Evolutionary conservation across 1,139 yeast species (phyloP).

Genomic region (Suhomyces yuchorum): DNA sequence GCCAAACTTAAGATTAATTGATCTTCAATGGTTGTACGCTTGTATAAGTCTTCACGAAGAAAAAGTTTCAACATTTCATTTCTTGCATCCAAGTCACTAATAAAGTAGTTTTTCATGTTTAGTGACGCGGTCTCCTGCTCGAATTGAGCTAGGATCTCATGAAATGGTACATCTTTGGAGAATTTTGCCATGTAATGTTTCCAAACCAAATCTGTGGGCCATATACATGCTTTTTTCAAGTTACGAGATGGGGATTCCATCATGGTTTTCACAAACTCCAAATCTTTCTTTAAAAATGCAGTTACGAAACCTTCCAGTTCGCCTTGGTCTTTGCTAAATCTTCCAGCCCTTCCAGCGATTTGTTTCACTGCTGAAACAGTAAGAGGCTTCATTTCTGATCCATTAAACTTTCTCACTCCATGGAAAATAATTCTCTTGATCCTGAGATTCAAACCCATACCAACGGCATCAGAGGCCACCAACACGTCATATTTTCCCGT

Average conservation of each 20-base stretch:
- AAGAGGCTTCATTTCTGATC: constrained; percentile 49
- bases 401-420: constrained; percentile 70
- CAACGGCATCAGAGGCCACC: constrained; percentile 96
- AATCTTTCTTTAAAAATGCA: constrained; percentile 48
- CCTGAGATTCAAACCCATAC: constrained; percentile 92
- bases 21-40: constrained; percentile 45
- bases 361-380: constrained; percentile 76
- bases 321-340: constrained; percentile 50
- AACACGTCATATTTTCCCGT: constrained; percentile 72
- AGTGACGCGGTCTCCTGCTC: constrained; percentile 34
- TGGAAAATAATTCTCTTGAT: constrained; percentile 80
- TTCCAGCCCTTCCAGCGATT: constrained; percentile 96
- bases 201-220: constrained; percentile 75
- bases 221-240: constrained; percentile 57
- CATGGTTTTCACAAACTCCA: constrained; percentile 44
- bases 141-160: constrained; percentile 50
- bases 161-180: constrained; percentile 48
- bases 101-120: constrained; percentile 32
- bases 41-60: constrained; percentile 31
- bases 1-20: constrained; percentile 61
- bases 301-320: constrained; percentile 63
- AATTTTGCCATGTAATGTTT: constrained; percentile 56
- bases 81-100: constrained; percentile 50
- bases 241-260: constrained; percentile 50
- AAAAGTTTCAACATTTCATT: constrained; percentile 49